Base-by-base conservation (phyloP, 2,329 filamentous ascomycete genomes). In the Ophiocordyceps australis region DNA sequence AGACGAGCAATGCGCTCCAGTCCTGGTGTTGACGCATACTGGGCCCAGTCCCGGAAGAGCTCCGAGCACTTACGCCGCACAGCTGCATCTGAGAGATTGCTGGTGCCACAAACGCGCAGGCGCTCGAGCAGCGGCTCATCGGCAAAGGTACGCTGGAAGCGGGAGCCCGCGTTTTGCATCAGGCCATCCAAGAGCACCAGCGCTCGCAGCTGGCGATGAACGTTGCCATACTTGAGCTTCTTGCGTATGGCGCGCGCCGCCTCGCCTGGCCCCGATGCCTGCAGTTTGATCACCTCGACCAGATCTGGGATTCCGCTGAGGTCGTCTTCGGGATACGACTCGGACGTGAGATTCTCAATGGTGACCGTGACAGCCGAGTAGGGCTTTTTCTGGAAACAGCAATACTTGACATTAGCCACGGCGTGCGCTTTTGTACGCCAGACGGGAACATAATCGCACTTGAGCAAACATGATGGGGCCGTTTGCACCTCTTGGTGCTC, bases 191-290 rank as follows among this genome's bases (percentile, higher is more conserved):
- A 66, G 25, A 98, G 74, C 9, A 78, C 76, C 14, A 98, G 65
- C 19, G 89, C 79, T 31, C 89, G 72, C 18, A 95, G 63, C 50
- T 98, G 89, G 25, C 83, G 76, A 50, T 95, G 86, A n/a, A 80
- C 64, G 42, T 73, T 92, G 39, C 89, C 89, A 52, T 98, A 95
- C 57, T 98, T 98, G 64, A 98, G 69, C 59, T 95, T 95, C 67
- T 98, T 98, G 32, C 89, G 73, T 39, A 98, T 68, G 24, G 89
- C 85, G 43, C 89, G 72, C 28, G 86, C 82, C 31, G 85, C 85
- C 57, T 98, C 89, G 9, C 71, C 67, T 2, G 89, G 82, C 0
- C 89, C 89, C 6, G 79, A 78, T 15, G 67, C 64, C 52, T 98
- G 89, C 31, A 98, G 71, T 36, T 79, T 77, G 46, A 98, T 80